phyloP scores from a whole-genome alignment of 345 rosid species.

The Bruguiera parviflora region DNA sequence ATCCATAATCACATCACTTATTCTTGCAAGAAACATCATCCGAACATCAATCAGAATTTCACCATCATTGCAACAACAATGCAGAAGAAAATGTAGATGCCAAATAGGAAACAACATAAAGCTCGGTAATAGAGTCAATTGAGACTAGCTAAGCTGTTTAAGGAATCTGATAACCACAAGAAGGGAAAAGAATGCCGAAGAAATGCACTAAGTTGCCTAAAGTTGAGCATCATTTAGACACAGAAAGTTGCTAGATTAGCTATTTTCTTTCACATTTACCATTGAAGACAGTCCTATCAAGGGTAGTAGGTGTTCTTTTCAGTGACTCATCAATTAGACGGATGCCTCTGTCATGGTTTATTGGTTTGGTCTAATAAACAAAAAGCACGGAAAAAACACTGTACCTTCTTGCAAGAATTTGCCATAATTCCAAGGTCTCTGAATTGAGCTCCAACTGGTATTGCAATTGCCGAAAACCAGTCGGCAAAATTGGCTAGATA shows the following conservation, averaged over 20 bases:
- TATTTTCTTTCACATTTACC: neutral
- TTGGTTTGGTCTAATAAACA: neutral
- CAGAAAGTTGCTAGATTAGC: neutral
- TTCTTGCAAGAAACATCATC: neutral
- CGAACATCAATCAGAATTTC: neutral
- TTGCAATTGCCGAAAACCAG: conserved; percentile 64
- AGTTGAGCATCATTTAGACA: neutral
- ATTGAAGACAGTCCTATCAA: neutral
- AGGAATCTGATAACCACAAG: conserved; percentile 2
- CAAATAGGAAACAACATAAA: neutral
- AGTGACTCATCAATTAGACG: no score
- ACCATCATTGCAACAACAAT: neutral
- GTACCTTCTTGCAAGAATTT: conserved; percentile 53
- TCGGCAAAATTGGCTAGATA: conserved; percentile 56
- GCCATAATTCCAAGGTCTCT: conserved; percentile 49
- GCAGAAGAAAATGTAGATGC: neutral
- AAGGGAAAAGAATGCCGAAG: neutral
- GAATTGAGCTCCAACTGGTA: conserved; percentile 78
- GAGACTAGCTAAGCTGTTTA: neutral
- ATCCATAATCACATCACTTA: no score
- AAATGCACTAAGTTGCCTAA: neutral
- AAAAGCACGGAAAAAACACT: conserved; percentile 1
- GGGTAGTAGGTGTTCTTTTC: no score
- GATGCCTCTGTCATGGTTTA: no score
- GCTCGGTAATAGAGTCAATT: neutral